Evolutionary conservation across 2,329 filamentous ascomycete species (phyloP).

Genomic region (Sporothrix pallida): DNA sequence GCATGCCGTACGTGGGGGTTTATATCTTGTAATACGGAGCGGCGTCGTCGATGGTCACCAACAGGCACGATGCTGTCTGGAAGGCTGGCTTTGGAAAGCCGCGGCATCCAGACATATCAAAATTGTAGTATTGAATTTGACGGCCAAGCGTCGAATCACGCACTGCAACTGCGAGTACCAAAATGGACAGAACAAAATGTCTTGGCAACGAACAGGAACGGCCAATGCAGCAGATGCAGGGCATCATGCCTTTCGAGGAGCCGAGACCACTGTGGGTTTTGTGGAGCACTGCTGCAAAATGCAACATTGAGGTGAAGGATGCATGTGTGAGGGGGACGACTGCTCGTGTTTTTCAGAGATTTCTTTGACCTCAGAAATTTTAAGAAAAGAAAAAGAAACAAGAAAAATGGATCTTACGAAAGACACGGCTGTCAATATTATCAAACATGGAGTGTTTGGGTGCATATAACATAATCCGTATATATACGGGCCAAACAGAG

Average conservation of each 20-base stretch:
- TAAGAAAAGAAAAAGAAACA: too few species aligned
- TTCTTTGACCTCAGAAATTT: too few species aligned
- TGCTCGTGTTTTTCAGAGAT: not conserved
- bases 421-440: too few species aligned
- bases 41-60: too few species aligned
- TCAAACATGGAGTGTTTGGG: too few species aligned
- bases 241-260: not conserved
- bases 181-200: not conserved
- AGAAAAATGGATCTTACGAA: too few species aligned
- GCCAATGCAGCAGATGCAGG: not conserved
- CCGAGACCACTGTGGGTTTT: slow-evolving; percentile 18
- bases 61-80: not conserved
- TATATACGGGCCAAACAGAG: too few species aligned
- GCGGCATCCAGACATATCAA: not conserved
- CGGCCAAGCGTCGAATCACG: not conserved
- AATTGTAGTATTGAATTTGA: not conserved
- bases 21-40: not conserved
- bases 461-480: too few species aligned
- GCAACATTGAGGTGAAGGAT: not conserved
- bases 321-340: not conserved
- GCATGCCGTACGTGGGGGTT: slow-evolving; percentile 5
- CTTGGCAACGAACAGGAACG: not conserved
- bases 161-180: not conserved
- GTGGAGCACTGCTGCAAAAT: not conserved
- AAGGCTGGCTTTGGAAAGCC: not conserved